Conservation (phyloP, 2,329 filamentous ascomycete genomes). For the Ophiostoma piceae region DNA sequence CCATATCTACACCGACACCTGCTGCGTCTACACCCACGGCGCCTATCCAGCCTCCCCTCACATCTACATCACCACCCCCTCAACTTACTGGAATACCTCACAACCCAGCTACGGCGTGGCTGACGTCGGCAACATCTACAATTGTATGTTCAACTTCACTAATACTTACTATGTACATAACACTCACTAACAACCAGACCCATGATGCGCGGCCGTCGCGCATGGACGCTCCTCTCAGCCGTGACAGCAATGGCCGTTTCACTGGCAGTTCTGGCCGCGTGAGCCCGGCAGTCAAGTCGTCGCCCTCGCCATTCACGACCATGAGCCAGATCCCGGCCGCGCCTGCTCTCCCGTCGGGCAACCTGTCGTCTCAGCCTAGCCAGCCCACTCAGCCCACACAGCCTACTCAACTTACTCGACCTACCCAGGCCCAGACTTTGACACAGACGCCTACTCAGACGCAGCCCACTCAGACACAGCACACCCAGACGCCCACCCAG, state of each 20-base stretch:
- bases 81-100: not conserved
- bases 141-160: not conserved
- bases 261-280: not conserved
- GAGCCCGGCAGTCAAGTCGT: not conserved
- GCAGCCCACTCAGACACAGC: not conserved
- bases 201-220: not conserved
- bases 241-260: not conserved
- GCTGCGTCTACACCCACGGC: not conserved
- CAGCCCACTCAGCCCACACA: not conserved
- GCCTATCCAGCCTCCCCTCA: not conserved
- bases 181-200: not conserved
- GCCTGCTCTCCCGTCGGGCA: not conserved
- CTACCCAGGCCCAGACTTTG: not conserved
- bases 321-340: not conserved
- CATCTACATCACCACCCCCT: not conserved
- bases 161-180: not conserved
- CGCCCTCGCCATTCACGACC: not conserved
- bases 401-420: not conserved
- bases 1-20: not conserved
- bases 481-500: no score
- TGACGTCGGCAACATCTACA: not conserved
- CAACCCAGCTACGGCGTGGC: not conserved
- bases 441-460: no score
- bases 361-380: not conserved
- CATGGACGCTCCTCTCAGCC: not conserved